Base-by-base conservation (phyloP, 1,139 yeast species). In the Saccharomyces uvarum region DNA sequence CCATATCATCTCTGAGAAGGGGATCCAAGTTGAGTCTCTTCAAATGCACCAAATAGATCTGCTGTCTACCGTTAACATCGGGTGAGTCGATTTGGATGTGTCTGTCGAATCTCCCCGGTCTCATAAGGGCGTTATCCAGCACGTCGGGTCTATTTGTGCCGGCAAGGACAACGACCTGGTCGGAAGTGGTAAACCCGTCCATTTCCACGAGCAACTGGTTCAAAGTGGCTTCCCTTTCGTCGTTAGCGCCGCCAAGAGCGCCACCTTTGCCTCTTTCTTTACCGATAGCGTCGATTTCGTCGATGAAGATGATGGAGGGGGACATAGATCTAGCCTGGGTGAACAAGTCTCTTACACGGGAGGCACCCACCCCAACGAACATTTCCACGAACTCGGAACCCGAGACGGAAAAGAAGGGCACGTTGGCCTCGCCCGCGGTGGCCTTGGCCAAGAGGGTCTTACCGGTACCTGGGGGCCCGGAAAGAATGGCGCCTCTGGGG, bases 381-480 rank as follows among this genome's bases (percentile, higher is more conserved):
- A 93, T 91, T 73, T 93, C 99, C 16, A 93, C 96, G 63, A 93
- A 93, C 69, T 93, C 98, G n/a, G 98, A 90, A 62, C 98, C 99
- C 4, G 96, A 88, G 11, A 93, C 98, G 14, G 96, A 86, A 62
- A 83, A 82, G 68, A 93, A 93, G 44, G 99, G 98, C 49, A 93
- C 99, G 51, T 93, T 96, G 0, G 98, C 98, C 72, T 93, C 99
- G 60, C 99, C 99, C 1, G 99, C 99, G 48, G 98, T 93, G 4
- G 99, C 99, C 70, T 88, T 91, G n/a, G 99, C 99, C 56, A 93
- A 76, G 60, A 93, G 76, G 0, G 99, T 93, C 72, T 93, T 93
- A 84, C 99, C 99, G 6, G 99, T 93, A 77, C 99, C 99, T 51
- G 99, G 99, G n/a, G 98, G 97, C 57, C 99, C 99, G 13, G 96